phyloP scores from a whole-genome alignment of 1,284 basidiomycete genomes.

The Inonotus obliquus region DNA sequence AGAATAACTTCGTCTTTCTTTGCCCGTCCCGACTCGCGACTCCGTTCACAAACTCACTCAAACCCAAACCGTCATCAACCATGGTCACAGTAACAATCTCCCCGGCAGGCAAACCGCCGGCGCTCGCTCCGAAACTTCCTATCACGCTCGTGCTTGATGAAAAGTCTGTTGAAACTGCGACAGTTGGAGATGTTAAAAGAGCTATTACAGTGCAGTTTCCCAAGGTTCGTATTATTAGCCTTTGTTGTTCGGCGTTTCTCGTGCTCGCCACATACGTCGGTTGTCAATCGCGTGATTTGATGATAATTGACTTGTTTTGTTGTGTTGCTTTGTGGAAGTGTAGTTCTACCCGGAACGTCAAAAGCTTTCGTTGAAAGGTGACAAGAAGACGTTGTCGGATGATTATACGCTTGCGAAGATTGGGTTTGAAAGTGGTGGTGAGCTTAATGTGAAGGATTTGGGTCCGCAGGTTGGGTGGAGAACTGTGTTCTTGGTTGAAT shows the following conservation, averaged over 20 bases:
- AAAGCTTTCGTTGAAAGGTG: conserved; percentile 60
- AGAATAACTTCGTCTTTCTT: not conserved
- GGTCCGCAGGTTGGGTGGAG: conserved; percentile 86
- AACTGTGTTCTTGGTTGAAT: conserved; percentile 87
- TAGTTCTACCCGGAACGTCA: conserved; percentile 74
- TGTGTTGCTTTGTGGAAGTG: conserved; percentile 1
- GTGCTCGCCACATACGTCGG: too few relatives aligned
- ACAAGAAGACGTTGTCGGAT: conserved; percentile 59
- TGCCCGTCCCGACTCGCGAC: not conserved
- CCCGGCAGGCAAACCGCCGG: conserved; percentile 38
- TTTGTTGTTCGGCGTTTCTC: not conserved
- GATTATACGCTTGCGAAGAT: conserved; percentile 55
- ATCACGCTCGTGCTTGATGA: conserved; percentile 49
- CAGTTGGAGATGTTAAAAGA: conserved; percentile 56
- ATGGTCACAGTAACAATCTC: conserved; percentile 63
- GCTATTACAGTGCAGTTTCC: conserved; percentile 54
- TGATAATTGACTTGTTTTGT: not conserved
- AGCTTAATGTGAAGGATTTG: conserved; percentile 79
- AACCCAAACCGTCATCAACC: not conserved
- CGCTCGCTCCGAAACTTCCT: conserved; percentile 51
- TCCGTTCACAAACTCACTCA: not conserved
- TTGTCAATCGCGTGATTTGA: too few relatives aligned
- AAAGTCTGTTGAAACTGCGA: conserved; percentile 41
- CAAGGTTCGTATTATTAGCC: conserved; percentile 41
- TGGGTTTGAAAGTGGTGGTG: conserved; percentile 51